These are phyloP conservation scores for Laguncularia racemosa DNA, from an alignment of 345 rosid genomes.

Conservation along the genomic window DNA sequence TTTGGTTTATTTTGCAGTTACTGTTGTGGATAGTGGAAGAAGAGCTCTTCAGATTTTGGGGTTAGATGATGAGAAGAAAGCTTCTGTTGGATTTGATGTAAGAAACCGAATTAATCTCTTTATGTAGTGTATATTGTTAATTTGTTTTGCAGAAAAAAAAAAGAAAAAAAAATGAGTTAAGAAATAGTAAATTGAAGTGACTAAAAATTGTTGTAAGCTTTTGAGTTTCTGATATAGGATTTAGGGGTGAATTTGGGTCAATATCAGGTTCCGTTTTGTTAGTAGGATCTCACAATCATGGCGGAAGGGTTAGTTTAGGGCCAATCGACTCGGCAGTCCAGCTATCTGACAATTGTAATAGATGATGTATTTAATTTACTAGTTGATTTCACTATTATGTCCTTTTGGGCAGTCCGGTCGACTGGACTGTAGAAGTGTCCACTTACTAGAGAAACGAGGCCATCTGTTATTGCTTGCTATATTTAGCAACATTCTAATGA, in stretches of 20 bases:
- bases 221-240: too few relatives aligned
- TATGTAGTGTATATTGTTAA: slow-evolving; percentile 3
- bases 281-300: too few relatives aligned
- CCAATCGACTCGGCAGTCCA: too few relatives aligned
- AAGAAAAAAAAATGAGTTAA: background rate
- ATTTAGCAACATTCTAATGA: too few relatives aligned
- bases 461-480: too few relatives aligned
- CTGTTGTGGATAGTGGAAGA: slow-evolving; percentile 25
- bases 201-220: too few relatives aligned
- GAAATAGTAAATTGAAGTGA: background rate
- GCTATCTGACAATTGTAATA: background rate
- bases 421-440: too few relatives aligned
- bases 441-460: too few relatives aligned
- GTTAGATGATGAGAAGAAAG: slow-evolving; percentile 19
- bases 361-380: background rate
- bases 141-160: slow-evolving; percentile 13
- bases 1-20: slow-evolving; percentile 20
- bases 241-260: too few relatives aligned
- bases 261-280: too few relatives aligned
- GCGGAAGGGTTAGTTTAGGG: too few relatives aligned
- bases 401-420: too few relatives aligned
- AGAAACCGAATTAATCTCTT: slow-evolving; percentile 5
- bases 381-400: background rate
- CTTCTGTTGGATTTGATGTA: slow-evolving; percentile 57
- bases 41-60: slow-evolving; percentile 30